Evolutionary conservation across 2,329 filamentous ascomycete genomes (phyloP).

Genomic region (Pseudocercospora pini-densiflorae): DNA sequence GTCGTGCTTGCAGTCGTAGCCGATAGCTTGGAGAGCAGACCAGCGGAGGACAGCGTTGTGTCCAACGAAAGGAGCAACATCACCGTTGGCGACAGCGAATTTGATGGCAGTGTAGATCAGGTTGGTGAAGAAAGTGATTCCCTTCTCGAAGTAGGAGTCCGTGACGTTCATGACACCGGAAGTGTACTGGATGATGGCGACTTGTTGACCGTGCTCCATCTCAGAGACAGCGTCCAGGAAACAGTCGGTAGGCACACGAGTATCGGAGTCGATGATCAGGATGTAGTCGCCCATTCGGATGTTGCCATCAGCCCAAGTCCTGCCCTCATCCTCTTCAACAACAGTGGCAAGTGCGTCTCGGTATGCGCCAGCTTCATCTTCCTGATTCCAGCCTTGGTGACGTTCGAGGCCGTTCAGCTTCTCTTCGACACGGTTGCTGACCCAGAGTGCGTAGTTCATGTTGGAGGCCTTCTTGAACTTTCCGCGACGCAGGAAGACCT

Average conservation of each 20-base stretch:
- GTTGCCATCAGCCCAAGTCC: slow-evolving; percentile 82
- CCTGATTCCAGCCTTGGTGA: slow-evolving; percentile 66
- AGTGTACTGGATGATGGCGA: slow-evolving; percentile 78
- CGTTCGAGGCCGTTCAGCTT: slow-evolving; percentile 64
- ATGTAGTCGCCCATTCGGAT: slow-evolving; percentile 86
- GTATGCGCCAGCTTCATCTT: slow-evolving; percentile 70
- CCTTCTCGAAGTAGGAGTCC: slow-evolving; percentile 63
- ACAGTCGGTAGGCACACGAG: slow-evolving; percentile 76
- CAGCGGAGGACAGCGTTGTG: slow-evolving; percentile 78
- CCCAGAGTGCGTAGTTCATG: slow-evolving; percentile 71
- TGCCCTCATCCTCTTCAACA: slow-evolving; percentile 66
- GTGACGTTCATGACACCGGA: slow-evolving; percentile 81
- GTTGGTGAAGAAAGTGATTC: slow-evolving; percentile 56
- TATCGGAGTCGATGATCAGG: slow-evolving; percentile 77
- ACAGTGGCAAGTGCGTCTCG: slow-evolving; percentile 66
- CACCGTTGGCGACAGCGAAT: slow-evolving; percentile 76
- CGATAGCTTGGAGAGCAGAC: slow-evolving; percentile 75
- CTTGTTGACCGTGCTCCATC: slow-evolving; percentile 78
- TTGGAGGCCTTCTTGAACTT: slow-evolving; percentile 77
- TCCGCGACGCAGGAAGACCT: slow-evolving; percentile 59
- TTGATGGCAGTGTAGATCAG: slow-evolving; percentile 77
- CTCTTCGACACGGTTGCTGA: slow-evolving; percentile 70
- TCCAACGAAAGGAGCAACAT: slow-evolving; percentile 80
- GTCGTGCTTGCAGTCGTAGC: slow-evolving; percentile 70
- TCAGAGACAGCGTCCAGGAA: slow-evolving; percentile 79